Evolutionary conservation across 805 yeast genomes (phyloP).

Genomic region (Candida qinlingensis): DNA sequence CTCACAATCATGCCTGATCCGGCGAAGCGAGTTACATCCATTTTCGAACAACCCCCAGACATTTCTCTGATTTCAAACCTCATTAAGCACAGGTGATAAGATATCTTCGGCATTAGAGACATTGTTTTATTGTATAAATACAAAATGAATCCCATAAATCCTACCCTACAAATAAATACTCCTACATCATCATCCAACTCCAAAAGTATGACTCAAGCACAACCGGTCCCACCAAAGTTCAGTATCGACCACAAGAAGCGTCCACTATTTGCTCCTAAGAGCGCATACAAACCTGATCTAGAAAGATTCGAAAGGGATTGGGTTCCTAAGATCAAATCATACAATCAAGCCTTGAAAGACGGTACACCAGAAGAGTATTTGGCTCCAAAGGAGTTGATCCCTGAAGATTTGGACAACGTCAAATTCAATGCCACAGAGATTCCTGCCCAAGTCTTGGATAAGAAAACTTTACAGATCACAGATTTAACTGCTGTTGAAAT

Average conservation of each 20-base stretch:
- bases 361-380: conserved; percentile 23
- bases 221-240: conserved; percentile 1
- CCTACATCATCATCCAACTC: background rate
- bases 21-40: too few relatives aligned
- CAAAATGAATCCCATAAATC: too few relatives aligned
- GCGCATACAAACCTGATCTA: conserved; percentile 14
- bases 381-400: conserved; percentile 17
- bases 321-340: conserved; percentile 23
- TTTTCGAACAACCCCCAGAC: too few relatives aligned
- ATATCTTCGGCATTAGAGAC: too few relatives aligned
- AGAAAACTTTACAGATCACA: conserved; percentile 17
- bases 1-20: too few relatives aligned
- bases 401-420: conserved; percentile 17
- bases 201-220: too few relatives aligned
- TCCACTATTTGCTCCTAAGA: conserved; percentile 9
- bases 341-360: conserved; percentile 14
- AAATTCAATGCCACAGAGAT: conserved; percentile 20
- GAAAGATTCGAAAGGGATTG: conserved; percentile 16
- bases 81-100: too few relatives aligned
- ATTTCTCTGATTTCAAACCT: too few relatives aligned
- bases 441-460: conserved; percentile 18
- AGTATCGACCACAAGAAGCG: conserved; percentile 15
- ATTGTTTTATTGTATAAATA: too few relatives aligned
- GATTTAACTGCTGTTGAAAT: conserved; percentile 18
- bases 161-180: background rate